These are phyloP conservation scores for Apiospora kogelbergensis DNA, from an alignment of 2,329 filamentous ascomycete genomes.

Conservation along the genomic window DNA sequence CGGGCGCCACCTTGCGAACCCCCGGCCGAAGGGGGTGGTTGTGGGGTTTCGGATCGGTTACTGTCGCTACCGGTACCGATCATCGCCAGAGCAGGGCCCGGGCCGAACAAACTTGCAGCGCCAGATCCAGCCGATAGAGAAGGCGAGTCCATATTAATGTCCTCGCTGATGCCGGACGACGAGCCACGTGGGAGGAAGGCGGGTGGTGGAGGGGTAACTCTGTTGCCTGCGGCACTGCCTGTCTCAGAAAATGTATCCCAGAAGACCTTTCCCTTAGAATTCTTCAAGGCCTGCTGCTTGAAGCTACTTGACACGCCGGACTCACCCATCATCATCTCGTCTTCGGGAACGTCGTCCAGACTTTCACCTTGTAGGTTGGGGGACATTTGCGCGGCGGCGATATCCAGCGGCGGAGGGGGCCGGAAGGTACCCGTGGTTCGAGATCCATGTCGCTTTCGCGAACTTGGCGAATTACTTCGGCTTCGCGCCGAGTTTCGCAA, in stretches of 20 bases:
- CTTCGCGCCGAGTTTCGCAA: slow-evolving; percentile 84
- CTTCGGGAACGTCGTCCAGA: slow-evolving; percentile 69
- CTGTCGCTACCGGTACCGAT: slow-evolving; percentile 27
- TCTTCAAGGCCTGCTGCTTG: slow-evolving; percentile 70
- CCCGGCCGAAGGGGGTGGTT: slow-evolving; percentile 31
- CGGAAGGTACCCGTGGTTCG: slow-evolving; percentile 40
- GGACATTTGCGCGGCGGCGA: slow-evolving; percentile 62
- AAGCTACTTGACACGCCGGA: slow-evolving; percentile 63
- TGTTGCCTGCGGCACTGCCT: slow-evolving; percentile 48
- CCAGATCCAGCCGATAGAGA: slow-evolving; percentile 39
- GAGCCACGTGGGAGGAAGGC: slow-evolving; percentile 60
- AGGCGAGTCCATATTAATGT: slow-evolving; percentile 73
- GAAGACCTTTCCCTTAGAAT: slow-evolving; percentile 68
- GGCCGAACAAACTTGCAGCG: slow-evolving; percentile 29
- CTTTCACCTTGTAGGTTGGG: slow-evolving; percentile 63
- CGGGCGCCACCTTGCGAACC: slow-evolving; percentile 30
- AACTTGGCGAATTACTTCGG: slow-evolving; percentile 93
- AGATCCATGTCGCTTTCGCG: slow-evolving; percentile 80
- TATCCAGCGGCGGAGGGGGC: slow-evolving; percentile 39
- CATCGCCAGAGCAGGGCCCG: slow-evolving; percentile 34
- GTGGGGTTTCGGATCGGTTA: slow-evolving; percentile 37
- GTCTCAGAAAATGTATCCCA: slow-evolving; percentile 80
- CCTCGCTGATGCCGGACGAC: slow-evolving; percentile 64
- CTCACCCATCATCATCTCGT: slow-evolving; percentile 63
- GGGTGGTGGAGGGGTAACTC: slow-evolving; percentile 61